Base-by-base conservation (phyloP, 495 filamentous ascomycete species). In the Lophium mytilinum region DNA sequence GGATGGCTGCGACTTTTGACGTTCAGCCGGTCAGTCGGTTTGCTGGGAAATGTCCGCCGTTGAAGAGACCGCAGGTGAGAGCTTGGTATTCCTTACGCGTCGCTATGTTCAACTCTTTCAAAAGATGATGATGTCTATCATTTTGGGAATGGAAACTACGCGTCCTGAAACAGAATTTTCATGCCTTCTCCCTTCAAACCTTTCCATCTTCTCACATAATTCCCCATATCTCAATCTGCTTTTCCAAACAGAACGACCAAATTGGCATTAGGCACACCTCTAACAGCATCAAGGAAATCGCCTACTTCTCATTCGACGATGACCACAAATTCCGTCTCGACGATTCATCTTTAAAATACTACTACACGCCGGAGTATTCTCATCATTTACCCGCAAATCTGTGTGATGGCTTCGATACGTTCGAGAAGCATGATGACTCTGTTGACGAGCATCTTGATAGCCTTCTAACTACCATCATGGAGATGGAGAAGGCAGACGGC, bases 291-390 rank as follows among this genome's bases (percentile, higher is more conserved):
- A 34, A 90, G 85, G 93, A 98, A 73, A 88, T 96, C 50, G 77
- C 88, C 1, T 87, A 75, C 68, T 98, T 96, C 69, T 97, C 92
- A 0, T 96, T 90, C 70, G 89, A 96, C 72, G 76, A 87, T 10
- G 68, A 89, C 11, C 94, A 87, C 69, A 63, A 78, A n/a, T 89
- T 87, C 65, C 84, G 74, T 48, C 79, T 86, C 10, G 89, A 88
- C 45, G 83, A 87, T 41, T 82, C 83, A 11, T 91, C 89, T 0
- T 63, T 99, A 39, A 79, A 80, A 46, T 96, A 91, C 71, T 99
- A 96, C 71, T 94, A 95, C 65, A 82, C 88, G 10, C 86, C 94
- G 0, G 24, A 30, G 24, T 30, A 30, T 30, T 30, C 24, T 30
- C 24, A 30, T 30, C 67, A 68, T 24, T 71, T 95, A 4, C 81